phyloP scores from a whole-genome alignment of 352 stramenopile genomes.

The Phytophthora sp. region DNA sequence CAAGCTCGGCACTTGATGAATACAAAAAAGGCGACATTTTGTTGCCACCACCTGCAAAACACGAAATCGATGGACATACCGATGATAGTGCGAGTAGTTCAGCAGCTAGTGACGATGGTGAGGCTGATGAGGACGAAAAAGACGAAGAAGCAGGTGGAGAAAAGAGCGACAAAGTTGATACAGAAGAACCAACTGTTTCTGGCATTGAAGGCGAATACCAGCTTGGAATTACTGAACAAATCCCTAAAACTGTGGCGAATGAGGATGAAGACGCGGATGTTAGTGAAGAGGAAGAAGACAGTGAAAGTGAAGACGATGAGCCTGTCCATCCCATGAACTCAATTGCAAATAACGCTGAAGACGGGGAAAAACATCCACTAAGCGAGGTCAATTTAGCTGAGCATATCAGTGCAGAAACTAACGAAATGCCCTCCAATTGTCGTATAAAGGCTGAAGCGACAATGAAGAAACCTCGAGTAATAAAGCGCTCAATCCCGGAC shows the following conservation, averaged over 20 bases:
- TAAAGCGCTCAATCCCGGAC: constrained; percentile 51
- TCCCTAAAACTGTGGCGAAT: constrained; percentile 16
- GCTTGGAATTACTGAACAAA: constrained; percentile 10
- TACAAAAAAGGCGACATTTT: constrained; percentile 58
- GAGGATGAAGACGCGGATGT: constrained; percentile 26
- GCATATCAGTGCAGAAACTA: constrained; percentile 27
- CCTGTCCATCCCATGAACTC: constrained; percentile 15
- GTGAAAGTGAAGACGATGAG: constrained; percentile 19
- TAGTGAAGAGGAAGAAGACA: constrained; percentile 37
- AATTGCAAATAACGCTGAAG: background rate
- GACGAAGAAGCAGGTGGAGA: too few species aligned
- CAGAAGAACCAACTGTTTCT: too few species aligned
- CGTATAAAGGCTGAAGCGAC: constrained; percentile 35
- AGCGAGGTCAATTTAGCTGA: constrained; percentile 38
- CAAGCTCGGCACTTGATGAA: constrained; percentile 38
- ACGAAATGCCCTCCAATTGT: constrained; percentile 14
- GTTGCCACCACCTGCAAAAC: constrained; percentile 51
- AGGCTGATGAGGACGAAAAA: constrained; percentile 34
- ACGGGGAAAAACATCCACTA: constrained; percentile 23
- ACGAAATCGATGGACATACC: constrained; percentile 82
- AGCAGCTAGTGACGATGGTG: constrained; percentile 59
- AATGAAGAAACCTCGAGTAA: constrained; percentile 54
- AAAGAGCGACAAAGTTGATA: constrained; percentile 20
- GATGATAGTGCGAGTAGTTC: constrained; percentile 80
- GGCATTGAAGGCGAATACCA: background rate